phyloP scores from a whole-genome alignment of 306 rosid genomes.

The Cucurbita pepo region DNA sequence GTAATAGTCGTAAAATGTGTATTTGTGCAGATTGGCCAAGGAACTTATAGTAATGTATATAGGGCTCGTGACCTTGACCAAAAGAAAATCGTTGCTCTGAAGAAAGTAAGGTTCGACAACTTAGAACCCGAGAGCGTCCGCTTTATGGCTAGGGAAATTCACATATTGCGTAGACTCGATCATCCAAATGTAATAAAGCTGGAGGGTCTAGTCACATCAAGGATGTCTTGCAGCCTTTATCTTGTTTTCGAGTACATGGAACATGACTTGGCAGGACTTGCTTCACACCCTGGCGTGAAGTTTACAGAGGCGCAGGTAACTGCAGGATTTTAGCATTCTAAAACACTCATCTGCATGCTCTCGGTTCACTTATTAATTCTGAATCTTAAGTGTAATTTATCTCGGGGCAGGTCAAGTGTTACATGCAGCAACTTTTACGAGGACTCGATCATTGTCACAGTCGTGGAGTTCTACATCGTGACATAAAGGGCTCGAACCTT shows the following conservation, averaged over 20 bases:
- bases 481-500: constrained; percentile 91
- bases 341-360: background rate
- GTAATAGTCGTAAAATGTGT: background rate
- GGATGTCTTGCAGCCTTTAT: constrained; percentile 95
- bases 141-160: constrained; percentile 94
- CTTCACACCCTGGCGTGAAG: constrained; percentile 81
- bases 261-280: constrained; percentile 87
- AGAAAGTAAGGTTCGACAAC: constrained; percentile 91
- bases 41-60: constrained; percentile 88
- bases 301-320: constrained; percentile 82
- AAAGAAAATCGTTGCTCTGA: constrained; percentile 76
- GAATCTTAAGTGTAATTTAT: constrained; percentile 9
- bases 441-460: constrained; percentile 91
- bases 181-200: constrained; percentile 80
- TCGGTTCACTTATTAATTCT: background rate
- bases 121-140: constrained; percentile 94
- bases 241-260: constrained; percentile 97
- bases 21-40: constrained; percentile 77
- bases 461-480: constrained; percentile 78
- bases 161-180: constrained; percentile 79
- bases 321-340: constrained; percentile 1
- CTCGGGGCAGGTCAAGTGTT: constrained; percentile 73
- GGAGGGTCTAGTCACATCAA: constrained; percentile 85
- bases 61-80: constrained; percentile 93
- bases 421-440: constrained; percentile 73